Evolutionary conservation across 1,139 yeast species (phyloP).

Genomic region (Blastobotrys petasosporus): DNA sequence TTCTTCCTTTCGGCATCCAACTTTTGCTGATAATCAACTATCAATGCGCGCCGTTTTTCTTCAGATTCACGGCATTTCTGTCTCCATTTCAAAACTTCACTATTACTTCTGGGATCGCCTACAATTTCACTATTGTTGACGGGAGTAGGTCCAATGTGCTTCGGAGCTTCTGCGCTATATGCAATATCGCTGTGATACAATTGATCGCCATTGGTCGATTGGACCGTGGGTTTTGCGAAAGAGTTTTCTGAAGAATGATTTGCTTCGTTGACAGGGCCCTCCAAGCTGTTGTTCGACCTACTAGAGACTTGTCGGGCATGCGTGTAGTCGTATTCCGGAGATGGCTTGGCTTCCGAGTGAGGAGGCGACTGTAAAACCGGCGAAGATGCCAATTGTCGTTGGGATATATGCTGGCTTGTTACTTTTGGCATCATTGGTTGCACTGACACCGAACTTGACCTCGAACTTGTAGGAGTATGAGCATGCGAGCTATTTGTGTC

Average conservation of each 20-base stretch:
- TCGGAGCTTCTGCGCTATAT: not conserved
- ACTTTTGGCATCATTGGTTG: not conserved
- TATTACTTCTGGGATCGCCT: not conserved
- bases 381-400: too few relatives aligned
- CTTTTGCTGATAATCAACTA: conserved; percentile 29
- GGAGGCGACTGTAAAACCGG: too few relatives aligned
- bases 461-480: conserved; percentile 2
- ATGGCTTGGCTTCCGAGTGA: too few relatives aligned
- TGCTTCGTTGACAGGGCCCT: too few relatives aligned
- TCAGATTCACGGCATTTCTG: conserved; percentile 25
- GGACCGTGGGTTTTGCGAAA: too few relatives aligned
- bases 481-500: not conserved
- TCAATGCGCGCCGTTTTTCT: conserved; percentile 23
- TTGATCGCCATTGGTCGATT: too few relatives aligned
- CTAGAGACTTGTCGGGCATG: conserved; percentile 7
- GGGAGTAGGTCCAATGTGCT: too few relatives aligned
- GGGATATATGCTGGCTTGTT: too few relatives aligned
- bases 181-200: not conserved
- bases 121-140: not conserved
- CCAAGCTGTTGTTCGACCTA: conserved; percentile 1
- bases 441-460: conserved; percentile 4
- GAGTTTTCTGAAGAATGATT: too few relatives aligned
- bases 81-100: conserved; percentile 18
- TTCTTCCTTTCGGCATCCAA: conserved; percentile 26
- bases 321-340: not conserved